Conservation (phyloP, 1,284 basidiomycete genomes). For the Leccinum griseonigrum region DNA sequence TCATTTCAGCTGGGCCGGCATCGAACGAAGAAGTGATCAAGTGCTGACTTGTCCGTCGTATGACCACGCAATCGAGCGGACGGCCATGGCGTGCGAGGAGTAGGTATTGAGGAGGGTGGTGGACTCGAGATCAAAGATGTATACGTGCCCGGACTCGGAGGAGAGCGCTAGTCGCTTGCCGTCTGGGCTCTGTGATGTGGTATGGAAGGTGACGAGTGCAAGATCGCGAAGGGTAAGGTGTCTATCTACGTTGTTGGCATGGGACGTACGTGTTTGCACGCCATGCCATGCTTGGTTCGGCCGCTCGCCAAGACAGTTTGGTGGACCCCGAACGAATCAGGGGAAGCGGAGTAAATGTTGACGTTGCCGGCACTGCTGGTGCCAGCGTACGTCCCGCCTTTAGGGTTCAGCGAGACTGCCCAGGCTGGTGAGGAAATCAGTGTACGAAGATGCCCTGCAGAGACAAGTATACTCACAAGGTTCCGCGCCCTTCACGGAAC, state of each 20-base stretch:
- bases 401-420: conserved; percentile 78
- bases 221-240: not conserved
- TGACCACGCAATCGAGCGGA: conserved; percentile 82
- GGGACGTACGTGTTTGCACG: conserved; percentile 67
- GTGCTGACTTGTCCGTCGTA: conserved; percentile 61
- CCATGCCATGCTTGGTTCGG: conserved; percentile 81
- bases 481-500: conserved; percentile 53
- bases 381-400: conserved; percentile 70
- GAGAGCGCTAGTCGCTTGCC: conserved; percentile 76
- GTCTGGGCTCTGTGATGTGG: conserved; percentile 69
- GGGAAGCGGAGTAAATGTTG: conserved; percentile 59
- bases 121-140: conserved; percentile 74
- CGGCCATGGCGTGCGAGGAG: conserved; percentile 82
- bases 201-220: conserved; percentile 20
- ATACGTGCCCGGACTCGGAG: conserved; percentile 81
- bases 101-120: conserved; percentile 64
- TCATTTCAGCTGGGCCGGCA: conserved; percentile 2
- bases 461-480: conserved; percentile 52
- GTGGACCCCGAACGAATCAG: conserved; percentile 60
- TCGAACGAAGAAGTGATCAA: conserved; percentile 11
- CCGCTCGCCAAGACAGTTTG: conserved; percentile 61
- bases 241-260: conserved; percentile 7
- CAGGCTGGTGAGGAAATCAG: conserved; percentile 50
- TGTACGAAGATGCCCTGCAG: not conserved
- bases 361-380: conserved; percentile 76